phyloP scores from a whole-genome alignment of 495 filamentous ascomycete species.

The Penicillium bialowiezense region DNA sequence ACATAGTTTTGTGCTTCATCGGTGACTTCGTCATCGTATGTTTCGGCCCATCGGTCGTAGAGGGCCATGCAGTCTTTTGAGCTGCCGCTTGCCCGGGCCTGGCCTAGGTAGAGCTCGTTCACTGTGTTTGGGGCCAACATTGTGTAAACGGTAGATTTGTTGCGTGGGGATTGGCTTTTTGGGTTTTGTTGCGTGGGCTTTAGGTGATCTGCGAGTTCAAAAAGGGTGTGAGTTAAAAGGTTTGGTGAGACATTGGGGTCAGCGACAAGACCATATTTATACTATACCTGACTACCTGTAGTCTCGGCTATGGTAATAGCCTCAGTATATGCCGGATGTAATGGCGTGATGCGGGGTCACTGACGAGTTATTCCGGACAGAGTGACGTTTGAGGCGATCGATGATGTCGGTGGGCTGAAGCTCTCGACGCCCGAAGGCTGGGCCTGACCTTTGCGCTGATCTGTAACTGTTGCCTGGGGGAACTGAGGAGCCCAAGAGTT shows the following conservation, averaged over 20 bases:
- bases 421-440: slow-evolving; percentile 1
- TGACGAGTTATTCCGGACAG: slow-evolving; percentile 7
- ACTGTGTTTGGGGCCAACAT: slow-evolving; percentile 26
- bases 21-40: slow-evolving; percentile 41
- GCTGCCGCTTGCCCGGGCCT: slow-evolving; percentile 24
- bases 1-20: slow-evolving; percentile 39
- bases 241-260: not conserved
- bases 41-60: slow-evolving; percentile 46
- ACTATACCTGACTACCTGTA: slow-evolving; percentile 1
- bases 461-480: too few species aligned
- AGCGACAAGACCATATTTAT: slow-evolving; percentile 20
- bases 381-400: slow-evolving; percentile 15
- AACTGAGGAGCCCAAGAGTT: too few species aligned
- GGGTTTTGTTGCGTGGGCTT: not conserved
- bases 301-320: not conserved
- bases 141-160: not conserved
- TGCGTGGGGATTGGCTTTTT: not conserved
- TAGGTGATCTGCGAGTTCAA: too few species aligned
- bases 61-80: slow-evolving; percentile 32
- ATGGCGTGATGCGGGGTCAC: slow-evolving; percentile 29
- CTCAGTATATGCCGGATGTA: not conserved
- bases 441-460: not conserved
- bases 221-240: too few species aligned
- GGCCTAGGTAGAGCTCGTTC: slow-evolving; percentile 21
- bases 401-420: slow-evolving; percentile 27